phyloP scores from a whole-genome alignment of 75 land plant species.

The Picea glauca region DNA sequence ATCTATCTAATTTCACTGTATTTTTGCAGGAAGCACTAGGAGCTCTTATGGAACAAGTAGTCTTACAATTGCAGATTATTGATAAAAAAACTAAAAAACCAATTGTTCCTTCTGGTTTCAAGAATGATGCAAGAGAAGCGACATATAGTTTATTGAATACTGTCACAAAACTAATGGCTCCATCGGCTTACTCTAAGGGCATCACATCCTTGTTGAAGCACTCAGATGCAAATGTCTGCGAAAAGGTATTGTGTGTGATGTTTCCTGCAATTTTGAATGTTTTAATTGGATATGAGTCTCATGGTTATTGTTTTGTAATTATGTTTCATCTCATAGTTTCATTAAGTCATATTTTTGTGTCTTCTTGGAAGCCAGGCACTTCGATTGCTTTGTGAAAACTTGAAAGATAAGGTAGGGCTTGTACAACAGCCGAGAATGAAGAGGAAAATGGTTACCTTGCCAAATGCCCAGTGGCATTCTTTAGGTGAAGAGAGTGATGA shows the following conservation, averaged over 20 bases:
- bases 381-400: constrained; percentile 36
- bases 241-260: constrained; percentile 44
- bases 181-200: constrained; percentile 41
- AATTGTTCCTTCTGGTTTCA: constrained; percentile 12
- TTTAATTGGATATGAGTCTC: background rate
- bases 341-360: background rate
- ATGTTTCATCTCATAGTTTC: background rate
- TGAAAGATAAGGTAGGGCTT: constrained; percentile 28
- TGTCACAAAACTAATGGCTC: constrained; percentile 49
- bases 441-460: constrained; percentile 10
- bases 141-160: constrained; percentile 28
- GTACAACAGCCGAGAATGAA: constrained; percentile 14
- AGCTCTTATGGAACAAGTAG: constrained; percentile 65
- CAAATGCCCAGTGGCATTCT: constrained; percentile 8
- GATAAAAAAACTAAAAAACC: constrained; percentile 16
- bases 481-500: constrained; percentile 25
- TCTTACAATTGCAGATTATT: constrained; percentile 26
- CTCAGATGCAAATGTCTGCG: constrained; percentile 40
- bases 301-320: background rate
- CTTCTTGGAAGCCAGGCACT: constrained; percentile 44
- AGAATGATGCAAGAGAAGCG: constrained; percentile 30
- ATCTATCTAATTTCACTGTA: background rate
- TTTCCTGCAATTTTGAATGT: background rate
- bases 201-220: constrained; percentile 41
- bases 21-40: constrained; percentile 51